These are phyloP conservation scores for Yamadazyma takamatsuzukensis DNA, from an alignment of 805 yeast species.

Conservation along the genomic window DNA sequence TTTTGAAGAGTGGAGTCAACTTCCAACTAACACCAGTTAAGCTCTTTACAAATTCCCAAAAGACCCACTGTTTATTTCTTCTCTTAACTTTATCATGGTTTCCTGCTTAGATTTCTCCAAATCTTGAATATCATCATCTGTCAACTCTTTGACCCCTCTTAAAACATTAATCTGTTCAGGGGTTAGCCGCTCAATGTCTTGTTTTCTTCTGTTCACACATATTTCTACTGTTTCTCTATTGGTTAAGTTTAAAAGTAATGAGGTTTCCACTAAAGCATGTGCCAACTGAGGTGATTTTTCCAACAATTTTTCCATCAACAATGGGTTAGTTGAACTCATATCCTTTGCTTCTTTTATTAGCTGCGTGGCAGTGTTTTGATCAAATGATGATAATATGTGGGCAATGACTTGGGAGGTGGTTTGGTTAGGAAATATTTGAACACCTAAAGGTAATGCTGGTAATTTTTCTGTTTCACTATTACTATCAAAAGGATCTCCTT, in stretches of 20 bases:
- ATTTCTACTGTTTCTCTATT: conserved; percentile 34
- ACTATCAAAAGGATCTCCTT: conserved; percentile 42
- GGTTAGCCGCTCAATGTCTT: conserved; percentile 25
- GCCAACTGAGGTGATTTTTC: conserved; percentile 75
- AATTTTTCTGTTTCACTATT: conserved; percentile 21
- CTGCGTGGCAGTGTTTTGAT: conserved; percentile 43
- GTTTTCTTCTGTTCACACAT: conserved; percentile 30
- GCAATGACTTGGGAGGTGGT: conserved; percentile 43
- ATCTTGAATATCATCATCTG: conserved; percentile 24
- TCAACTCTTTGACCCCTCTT: conserved; percentile 22
- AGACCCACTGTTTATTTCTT: conserved; percentile 24
- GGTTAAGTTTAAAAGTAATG: conserved; percentile 35
- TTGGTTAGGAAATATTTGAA: conserved; percentile 38
- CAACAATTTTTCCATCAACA: conserved; percentile 55
- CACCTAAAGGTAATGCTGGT: conserved; percentile 41
- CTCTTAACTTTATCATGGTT: conserved; percentile 16
- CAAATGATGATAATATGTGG: conserved; percentile 42
- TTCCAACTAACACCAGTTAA: too few relatives aligned
- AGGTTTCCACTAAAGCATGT: conserved; percentile 75
- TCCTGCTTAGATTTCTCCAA: conserved; percentile 23
- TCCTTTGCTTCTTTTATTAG: conserved; percentile 55
- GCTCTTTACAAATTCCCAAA: conserved; percentile 16
- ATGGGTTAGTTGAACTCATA: conserved; percentile 56
- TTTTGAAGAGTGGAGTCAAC: too few relatives aligned
- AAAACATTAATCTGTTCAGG: conserved; percentile 31